Percentiles rank a stretch among this genome's conserved stretches.
These are phyloP conservation scores for Colletotrichum lupini DNA, from an alignment of 2,329 filamentous ascomycete species.

Conservation along the genomic window DNA sequence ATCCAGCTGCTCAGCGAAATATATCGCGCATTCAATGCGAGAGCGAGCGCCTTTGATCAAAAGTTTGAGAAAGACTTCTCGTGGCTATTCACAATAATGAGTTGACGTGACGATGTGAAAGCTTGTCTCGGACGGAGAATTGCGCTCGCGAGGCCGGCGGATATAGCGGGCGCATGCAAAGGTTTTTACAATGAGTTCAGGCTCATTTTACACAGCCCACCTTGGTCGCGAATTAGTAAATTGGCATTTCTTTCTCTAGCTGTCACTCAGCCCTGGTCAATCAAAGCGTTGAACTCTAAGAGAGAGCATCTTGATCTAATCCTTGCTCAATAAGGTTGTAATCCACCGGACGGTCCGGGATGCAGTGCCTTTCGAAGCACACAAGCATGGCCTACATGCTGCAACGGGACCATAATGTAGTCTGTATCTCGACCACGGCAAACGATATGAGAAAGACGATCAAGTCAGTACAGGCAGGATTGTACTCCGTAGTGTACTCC, in stretches of 20 bases:
- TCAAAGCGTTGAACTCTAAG: conserved; percentile 10
- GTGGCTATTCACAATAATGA: background rate
- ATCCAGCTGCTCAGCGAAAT: background rate
- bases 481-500: no score
- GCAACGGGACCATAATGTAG: background rate
- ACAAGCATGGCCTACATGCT: background rate
- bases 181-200: background rate
- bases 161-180: background rate
- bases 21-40: background rate
- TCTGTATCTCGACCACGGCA: background rate
- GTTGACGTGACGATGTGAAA: background rate
- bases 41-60: background rate
- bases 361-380: background rate
- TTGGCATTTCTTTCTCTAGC: conserved; percentile 48
- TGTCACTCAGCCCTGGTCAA: background rate
- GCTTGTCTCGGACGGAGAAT: background rate
- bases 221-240: background rate
- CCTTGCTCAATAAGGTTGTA: background rate
- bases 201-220: background rate
- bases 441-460: background rate
- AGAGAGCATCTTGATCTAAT: background rate
- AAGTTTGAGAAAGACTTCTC: background rate
- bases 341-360: background rate
- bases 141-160: background rate
- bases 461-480: background rate